A percentile compares a stretch with the other conserved stretches of the same genome.
These are phyloP conservation scores for Lactarius akahatsu DNA, from an alignment of 768 basidiomycete genomes.

Conservation along the genomic window DNA sequence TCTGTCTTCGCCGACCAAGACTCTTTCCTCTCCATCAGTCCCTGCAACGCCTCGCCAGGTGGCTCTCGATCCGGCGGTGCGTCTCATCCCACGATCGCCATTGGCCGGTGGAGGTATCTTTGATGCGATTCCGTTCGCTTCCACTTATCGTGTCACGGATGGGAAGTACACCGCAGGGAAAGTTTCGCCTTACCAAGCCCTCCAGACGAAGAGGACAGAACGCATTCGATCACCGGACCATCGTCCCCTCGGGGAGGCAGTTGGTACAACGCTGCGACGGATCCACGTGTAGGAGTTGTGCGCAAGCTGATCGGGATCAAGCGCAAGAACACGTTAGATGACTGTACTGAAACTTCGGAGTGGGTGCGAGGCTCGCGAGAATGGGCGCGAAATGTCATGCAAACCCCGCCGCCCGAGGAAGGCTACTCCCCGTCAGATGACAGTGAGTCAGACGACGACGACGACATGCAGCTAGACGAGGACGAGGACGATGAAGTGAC, in stretches of 20 bases:
- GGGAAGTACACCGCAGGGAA: slow-evolving; percentile 74
- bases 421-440: slow-evolving; percentile 37
- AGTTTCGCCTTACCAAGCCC: slow-evolving; percentile 73
- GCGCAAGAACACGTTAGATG: slow-evolving; percentile 49
- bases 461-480: slow-evolving; percentile 39
- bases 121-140: slow-evolving; percentile 73
- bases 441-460: slow-evolving; percentile 40
- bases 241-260: slow-evolving; percentile 39
- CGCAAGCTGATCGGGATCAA: slow-evolving; percentile 69
- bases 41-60: slow-evolving; percentile 21
- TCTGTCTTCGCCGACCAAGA: slow-evolving; percentile 52
- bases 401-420: slow-evolving; percentile 34
- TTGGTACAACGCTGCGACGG: slow-evolving; percentile 64
- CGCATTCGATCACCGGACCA: slow-evolving; percentile 21
- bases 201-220: slow-evolving; percentile 45
- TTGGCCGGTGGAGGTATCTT: slow-evolving; percentile 42
- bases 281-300: slow-evolving; percentile 69
- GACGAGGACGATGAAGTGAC: slow-evolving; percentile 32
- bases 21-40: slow-evolving; percentile 39
- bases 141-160: slow-evolving; percentile 60
- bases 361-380: slow-evolving; percentile 50
- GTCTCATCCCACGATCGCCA: slow-evolving; percentile 29
- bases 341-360: slow-evolving; percentile 39
- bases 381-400: slow-evolving; percentile 42
- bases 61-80: slow-evolving; percentile 28